These are phyloP conservation scores for Musa troglodytarum DNA, from an alignment of 176 grass and related monocot species.

Conservation along the genomic window DNA sequence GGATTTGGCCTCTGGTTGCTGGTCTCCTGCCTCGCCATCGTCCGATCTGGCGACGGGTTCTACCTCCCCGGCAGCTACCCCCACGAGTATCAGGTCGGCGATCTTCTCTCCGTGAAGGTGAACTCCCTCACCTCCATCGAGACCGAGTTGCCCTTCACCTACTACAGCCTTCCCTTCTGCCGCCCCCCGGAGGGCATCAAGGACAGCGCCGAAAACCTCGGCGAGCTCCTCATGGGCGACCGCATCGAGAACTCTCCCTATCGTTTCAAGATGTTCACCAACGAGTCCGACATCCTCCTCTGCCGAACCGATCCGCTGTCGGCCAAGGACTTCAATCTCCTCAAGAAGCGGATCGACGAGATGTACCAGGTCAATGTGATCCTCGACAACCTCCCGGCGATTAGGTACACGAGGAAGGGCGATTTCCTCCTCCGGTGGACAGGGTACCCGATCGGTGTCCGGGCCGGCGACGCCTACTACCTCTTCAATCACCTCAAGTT, in stretches of 20 bases:
- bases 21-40: neutral
- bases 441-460: conserved; percentile 43
- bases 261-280: conserved; percentile 44
- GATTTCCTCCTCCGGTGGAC: conserved; percentile 29
- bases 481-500: conserved; percentile 62
- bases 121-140: conserved; percentile 57
- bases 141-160: conserved; percentile 48
- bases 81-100: conserved; percentile 30
- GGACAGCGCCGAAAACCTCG: conserved; percentile 47
- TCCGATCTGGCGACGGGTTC: conserved; percentile 26
- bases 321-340: conserved; percentile 21
- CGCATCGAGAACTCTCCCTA: conserved; percentile 65
- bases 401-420: conserved; percentile 21
- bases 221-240: conserved; percentile 68
- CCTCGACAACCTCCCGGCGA: conserved; percentile 60
- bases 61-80: conserved; percentile 65
- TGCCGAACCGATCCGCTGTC: conserved; percentile 32
- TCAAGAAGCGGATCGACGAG: conserved; percentile 50
- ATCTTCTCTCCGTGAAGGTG: conserved; percentile 36
- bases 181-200: conserved; percentile 27
- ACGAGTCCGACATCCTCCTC: conserved; percentile 30
- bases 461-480: conserved; percentile 41
- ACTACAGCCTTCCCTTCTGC: conserved; percentile 65
- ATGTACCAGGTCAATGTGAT: conserved; percentile 58
- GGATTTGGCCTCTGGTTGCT: conserved; percentile 10